These are phyloP conservation scores for Moricandia arvensis DNA, from an alignment of 345 rosid species.

Conservation along the genomic window DNA sequence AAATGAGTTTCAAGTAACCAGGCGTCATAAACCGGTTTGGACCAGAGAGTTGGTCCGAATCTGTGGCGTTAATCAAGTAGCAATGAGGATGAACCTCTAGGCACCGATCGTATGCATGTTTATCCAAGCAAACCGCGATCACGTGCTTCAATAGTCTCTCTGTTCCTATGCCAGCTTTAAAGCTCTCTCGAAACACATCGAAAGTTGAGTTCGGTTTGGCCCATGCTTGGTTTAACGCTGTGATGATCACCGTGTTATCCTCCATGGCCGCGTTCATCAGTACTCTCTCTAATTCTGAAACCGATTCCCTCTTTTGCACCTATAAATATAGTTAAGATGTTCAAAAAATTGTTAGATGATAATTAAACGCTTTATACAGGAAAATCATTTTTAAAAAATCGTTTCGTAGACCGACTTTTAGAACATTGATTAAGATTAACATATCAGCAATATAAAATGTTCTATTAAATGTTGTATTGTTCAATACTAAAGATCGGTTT, in stretches of 20 bases:
- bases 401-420: neutral
- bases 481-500: neutral
- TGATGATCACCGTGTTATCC: slow-evolving; percentile 57
- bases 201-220: slow-evolving; percentile 52
- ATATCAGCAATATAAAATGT: neutral
- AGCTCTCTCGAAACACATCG: slow-evolving; percentile 62
- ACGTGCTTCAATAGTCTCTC: slow-evolving; percentile 46
- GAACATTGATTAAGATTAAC: neutral
- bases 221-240: slow-evolving; percentile 76
- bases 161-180: slow-evolving; percentile 46
- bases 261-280: slow-evolving; percentile 33
- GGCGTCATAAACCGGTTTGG: slow-evolving; percentile 55
- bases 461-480: neutral
- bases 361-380: too few species aligned
- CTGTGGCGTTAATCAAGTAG: slow-evolving; percentile 39
- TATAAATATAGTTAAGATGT: neutral
- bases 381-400: neutral
- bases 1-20: slow-evolving; percentile 62
- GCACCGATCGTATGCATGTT: slow-evolving; percentile 52
- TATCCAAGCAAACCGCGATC: slow-evolving; percentile 53
- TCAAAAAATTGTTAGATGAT: too few species aligned
- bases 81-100: slow-evolving; percentile 50
- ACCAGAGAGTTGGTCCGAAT: slow-evolving; percentile 41
- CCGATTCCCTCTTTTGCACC: slow-evolving; percentile 21
- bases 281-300: slow-evolving; percentile 29